Percentiles rank a stretch among this genome's conserved stretches.
These are phyloP conservation scores for Schrenkiella parvula DNA, from an alignment of 345 rosid species.

Conservation along the genomic window DNA sequence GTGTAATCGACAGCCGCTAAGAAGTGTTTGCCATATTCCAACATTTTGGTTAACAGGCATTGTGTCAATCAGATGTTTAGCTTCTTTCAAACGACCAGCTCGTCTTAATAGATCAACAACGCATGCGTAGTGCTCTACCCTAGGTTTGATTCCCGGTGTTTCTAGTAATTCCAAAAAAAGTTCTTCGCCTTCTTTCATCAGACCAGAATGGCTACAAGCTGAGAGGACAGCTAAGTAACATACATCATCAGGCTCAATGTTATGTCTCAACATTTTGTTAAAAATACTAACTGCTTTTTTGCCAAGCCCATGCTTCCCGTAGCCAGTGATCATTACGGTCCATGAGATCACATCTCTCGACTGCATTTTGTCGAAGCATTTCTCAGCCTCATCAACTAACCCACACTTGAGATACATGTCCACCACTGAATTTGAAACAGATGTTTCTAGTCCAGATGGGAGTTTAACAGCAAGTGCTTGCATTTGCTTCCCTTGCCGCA, in stretches of 20 bases:
- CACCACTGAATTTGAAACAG: conserved; percentile 63
- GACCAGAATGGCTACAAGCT: conserved; percentile 91
- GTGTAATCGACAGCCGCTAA: conserved; percentile 75
- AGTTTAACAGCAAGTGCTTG: conserved; percentile 64
- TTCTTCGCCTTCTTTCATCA: conserved; percentile 56
- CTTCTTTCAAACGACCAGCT: conserved; percentile 72
- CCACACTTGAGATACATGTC: conserved; percentile 97
- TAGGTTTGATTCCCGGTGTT: conserved; percentile 38
- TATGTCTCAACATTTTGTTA: conserved; percentile 45
- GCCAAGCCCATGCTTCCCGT: conserved; percentile 87
- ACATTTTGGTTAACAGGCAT: conserved; percentile 64
- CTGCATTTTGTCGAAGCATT: conserved; percentile 51
- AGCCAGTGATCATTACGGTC: conserved; percentile 90
- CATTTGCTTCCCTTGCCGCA: conserved; percentile 81
- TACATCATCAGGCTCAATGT: conserved; percentile 68
- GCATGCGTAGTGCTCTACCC: conserved; percentile 83
- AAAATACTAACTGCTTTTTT: conserved; percentile 50
- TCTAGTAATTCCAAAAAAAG: conserved; percentile 48
- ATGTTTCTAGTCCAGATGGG: conserved; percentile 56
- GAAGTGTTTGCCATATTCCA: conserved; percentile 91
- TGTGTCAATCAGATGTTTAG: conserved; percentile 52
- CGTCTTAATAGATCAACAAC: conserved; percentile 84
- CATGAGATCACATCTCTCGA: conserved; percentile 71
- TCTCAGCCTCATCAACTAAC: conserved; percentile 61
- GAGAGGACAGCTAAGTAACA: conserved; percentile 74